phyloP scores from a whole-genome alignment of 2,329 filamentous ascomycete species.

The Leptographium procerum region DNA sequence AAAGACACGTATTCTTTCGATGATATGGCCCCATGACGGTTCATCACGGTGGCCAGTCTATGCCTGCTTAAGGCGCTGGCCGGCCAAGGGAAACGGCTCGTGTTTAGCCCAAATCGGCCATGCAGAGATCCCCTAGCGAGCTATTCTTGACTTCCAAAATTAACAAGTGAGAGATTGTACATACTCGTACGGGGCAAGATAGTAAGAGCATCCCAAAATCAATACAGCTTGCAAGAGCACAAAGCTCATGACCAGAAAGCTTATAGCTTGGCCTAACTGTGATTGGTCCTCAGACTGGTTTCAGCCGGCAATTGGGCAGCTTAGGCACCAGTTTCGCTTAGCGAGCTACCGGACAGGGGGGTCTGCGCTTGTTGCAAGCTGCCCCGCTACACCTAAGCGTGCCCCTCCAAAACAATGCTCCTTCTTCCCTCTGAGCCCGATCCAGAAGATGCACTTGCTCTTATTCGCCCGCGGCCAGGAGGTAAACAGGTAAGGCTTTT shows the following conservation, averaged over 20 bases:
- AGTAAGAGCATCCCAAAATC: too few species aligned
- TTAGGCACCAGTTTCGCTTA: constrained; percentile 9
- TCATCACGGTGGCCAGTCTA: not conserved
- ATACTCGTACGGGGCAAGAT: too few species aligned
- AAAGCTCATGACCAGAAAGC: too few species aligned
- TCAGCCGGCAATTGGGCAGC: constrained; percentile 14
- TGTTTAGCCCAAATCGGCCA: too few species aligned
- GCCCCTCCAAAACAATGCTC: not conserved
- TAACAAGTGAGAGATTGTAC: too few species aligned
- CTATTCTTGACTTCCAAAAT: too few species aligned
- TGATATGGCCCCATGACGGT: not conserved
- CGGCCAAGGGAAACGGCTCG: too few species aligned
- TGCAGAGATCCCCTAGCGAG: too few species aligned
- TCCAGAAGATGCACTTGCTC: not conserved
- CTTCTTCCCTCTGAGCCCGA: not conserved
- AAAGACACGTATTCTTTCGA: not conserved
- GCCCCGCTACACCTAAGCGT: constrained; percentile 2
- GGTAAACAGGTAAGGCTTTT: not conserved
- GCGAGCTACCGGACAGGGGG: not conserved
- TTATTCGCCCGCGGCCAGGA: not conserved
- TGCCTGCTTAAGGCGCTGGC: too few species aligned
- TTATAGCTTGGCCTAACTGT: not conserved
- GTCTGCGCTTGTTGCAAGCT: constrained; percentile 13
- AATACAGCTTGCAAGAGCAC: too few species aligned
- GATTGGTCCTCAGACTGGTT: constrained; percentile 10